Base-by-base conservation (phyloP, 2,329 filamentous ascomycete genomes). In the Aspergillaceae sp. region DNA sequence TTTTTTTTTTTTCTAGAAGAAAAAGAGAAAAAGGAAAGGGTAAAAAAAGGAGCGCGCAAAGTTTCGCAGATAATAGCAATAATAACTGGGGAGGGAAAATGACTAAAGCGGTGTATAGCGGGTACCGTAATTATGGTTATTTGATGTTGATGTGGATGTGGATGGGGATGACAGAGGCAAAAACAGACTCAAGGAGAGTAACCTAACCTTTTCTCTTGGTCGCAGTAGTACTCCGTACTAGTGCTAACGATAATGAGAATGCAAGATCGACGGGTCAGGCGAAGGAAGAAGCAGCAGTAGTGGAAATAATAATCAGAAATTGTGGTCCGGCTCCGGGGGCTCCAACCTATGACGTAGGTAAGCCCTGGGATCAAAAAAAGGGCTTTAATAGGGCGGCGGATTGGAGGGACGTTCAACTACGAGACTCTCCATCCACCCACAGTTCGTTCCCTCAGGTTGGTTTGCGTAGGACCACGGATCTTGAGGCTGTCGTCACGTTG, bases 311-410 rank as follows among this genome's bases (percentile, higher is more conserved):
- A 19, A 38, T 11, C 9, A 38, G 36, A 28, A 7, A 8, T 11
- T 27, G 36, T 26, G 5, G 8, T 11, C 19, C 51, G 52, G 55
- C 54, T 56, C 55, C 48, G 50, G 56, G 57, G 52, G 53, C 50
- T 45, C 50, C 46, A 48, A 48, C 48, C 46, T 56, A 64, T 64
- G 61, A 64, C 62, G 62, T 64, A 62, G 55, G 29, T 42, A 38
- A 48, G 55, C 51, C 54, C 48, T 53, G 55, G 51, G 47, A 48
- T 47, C 48, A 34, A 50, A 11, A 11, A 38, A 38, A 38, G 26
- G 19, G 36, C 36, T 26, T 38, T 19, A 26, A 38, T 26, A 10
- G 40, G 27, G 27, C 27, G 26, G 38, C 7, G 29, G 27, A 19
- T 19, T 19, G 19, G 19, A 19, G 19, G 19, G 19, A 19, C 19